Base-by-base conservation (phyloP, 306 rosid species). In the Alnus glutinosa region DNA sequence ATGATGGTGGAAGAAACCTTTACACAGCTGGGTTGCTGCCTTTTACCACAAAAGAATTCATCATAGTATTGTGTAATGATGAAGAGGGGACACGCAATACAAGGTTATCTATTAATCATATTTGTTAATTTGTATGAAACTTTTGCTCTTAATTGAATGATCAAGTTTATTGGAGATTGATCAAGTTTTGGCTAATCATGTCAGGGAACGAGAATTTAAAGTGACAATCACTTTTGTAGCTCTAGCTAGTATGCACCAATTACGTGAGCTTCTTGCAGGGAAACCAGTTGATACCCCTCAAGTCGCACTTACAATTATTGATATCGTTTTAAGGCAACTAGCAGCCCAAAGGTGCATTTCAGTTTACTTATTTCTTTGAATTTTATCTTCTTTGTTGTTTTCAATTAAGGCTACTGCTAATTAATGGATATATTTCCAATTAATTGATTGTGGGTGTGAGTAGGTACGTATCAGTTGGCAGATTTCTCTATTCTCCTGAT, bases 21-120 rank as follows among this genome's bases (percentile, higher is more conserved):
- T 87, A 87, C 81, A 87, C 90, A 54, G 86, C 90, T 39, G 88
- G 85, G 32, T 77, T 79, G 81, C 88, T 84, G 78, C 90, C 90
- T 70, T 84, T 87, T 79, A 71, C 71, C 19, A 64, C 46, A 79
- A 87, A 79, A 79, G 86, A 87, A 67, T 87, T 87, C 50, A 15
- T 34, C 70, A 78, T 86, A 77, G 48, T 50, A 55, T 58, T 86
- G 74, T 74, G 42, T 1, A 37, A 80, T 62, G 85, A 83, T 28
- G 81, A 80, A 34, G 85, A 83, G 76, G 77, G 81, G 32, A 54
- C 74, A 18, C 39, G 77, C 18, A 47, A 19, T 54, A 83, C 70
- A 47, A 73, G 89, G 89, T 86, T 74, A 62, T 51, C 55, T 18
- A 23, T 68, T 63, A 30, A 61, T 30, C 13, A 71, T 67, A 64